phyloP scores from a whole-genome alignment of 345 rosid species.

The Corchorus capsularis region DNA sequence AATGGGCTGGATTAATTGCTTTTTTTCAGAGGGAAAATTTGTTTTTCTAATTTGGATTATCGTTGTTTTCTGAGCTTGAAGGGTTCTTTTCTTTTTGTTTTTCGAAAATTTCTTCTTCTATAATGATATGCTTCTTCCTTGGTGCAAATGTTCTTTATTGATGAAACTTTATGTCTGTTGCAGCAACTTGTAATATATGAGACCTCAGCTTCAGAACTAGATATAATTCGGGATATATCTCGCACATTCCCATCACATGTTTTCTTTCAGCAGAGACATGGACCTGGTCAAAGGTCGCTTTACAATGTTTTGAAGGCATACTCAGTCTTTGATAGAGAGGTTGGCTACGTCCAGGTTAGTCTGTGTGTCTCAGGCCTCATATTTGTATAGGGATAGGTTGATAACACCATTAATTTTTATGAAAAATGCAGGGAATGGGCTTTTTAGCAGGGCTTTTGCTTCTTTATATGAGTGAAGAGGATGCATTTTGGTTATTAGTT shows the following conservation, averaged over 20 bases:
- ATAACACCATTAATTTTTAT: background rate
- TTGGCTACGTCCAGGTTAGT: conserved; percentile 95
- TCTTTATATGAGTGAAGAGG: conserved; percentile 98
- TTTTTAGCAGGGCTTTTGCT: conserved; percentile 88
- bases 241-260: conserved; percentile 96
- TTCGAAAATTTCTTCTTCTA: background rate
- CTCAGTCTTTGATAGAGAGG: conserved; percentile 93
- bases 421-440: conserved; percentile 86
- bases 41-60: background rate
- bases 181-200: conserved; percentile 93
- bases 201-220: conserved; percentile 91
- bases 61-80: background rate
- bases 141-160: background rate
- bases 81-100: background rate
- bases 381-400: background rate
- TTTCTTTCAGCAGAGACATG: conserved; percentile 98
- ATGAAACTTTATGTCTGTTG: conserved; percentile 22
- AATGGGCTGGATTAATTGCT: background rate
- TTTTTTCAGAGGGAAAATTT: background rate
- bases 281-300: conserved; percentile 97
- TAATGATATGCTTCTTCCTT: background rate
- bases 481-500: conserved; percentile 95
- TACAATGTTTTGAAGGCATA: conserved; percentile 96
- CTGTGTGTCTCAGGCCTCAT: background rate
- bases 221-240: conserved; percentile 90